These are phyloP conservation scores for Emericellopsis terricola DNA, from an alignment of 495 filamentous ascomycete species.

Conservation along the genomic window DNA sequence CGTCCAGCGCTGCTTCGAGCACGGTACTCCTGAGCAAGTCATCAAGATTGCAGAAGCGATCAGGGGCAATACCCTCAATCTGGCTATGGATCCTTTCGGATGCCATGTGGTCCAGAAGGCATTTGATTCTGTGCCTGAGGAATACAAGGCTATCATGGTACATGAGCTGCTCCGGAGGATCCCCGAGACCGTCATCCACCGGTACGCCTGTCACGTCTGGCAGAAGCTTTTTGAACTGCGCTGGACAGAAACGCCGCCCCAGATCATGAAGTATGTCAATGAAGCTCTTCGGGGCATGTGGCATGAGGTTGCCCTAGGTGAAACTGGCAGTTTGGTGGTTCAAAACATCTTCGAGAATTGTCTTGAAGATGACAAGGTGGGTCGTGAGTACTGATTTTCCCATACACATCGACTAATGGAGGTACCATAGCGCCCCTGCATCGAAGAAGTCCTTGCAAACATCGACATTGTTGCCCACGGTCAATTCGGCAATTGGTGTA, in stretches of 20 bases:
- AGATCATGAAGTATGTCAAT: constrained; percentile 98
- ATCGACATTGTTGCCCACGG: constrained; percentile 93
- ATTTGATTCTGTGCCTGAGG: constrained; percentile 91
- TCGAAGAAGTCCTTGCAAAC: constrained; percentile 84
- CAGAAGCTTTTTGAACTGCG: constrained; percentile 98
- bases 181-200: constrained; percentile 93
- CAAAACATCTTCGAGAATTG: constrained; percentile 99
- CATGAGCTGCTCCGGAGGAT: constrained; percentile 89
- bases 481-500: constrained; percentile 99
- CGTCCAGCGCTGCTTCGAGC: constrained; percentile 96
- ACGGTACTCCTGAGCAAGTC: constrained; percentile 88
- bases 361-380: constrained; percentile 93
- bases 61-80: constrained; percentile 77
- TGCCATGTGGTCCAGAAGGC: constrained; percentile 98
- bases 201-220: constrained; percentile 98
- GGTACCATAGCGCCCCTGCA: constrained; percentile 60
- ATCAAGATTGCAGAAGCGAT: constrained; percentile 90
- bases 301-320: constrained; percentile 93
- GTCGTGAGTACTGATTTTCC: constrained; percentile 2
- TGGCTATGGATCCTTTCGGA: constrained; percentile 97
- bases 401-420: constrained; percentile 4
- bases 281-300: constrained; percentile 92
- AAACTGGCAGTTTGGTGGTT: constrained; percentile 93
- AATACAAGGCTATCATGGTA: constrained; percentile 96
- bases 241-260: constrained; percentile 85